Evolutionary conservation across 495 filamentous ascomycete genomes (phyloP), one percentile per base, ranked within the genome.

Genomic region (Aspergillus asperescens): DNA sequence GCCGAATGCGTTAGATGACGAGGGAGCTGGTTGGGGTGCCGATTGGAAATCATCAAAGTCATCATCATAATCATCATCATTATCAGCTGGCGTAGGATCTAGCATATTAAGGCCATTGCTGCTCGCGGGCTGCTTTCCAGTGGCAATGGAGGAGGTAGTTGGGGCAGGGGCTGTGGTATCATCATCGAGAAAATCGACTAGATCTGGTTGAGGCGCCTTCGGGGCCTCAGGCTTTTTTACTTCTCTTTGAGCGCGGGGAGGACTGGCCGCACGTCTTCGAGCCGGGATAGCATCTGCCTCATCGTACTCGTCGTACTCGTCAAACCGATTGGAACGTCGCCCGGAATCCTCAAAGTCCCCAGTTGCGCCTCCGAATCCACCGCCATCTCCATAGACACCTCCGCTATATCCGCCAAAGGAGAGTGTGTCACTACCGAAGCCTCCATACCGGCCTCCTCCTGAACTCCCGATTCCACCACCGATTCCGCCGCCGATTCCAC

Each of bases 1-100:
- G 4, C 69, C 59, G 56, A 79, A 77, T 31, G 69, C 64, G 48
- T 64, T 72, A 44, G 74, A 55, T 15, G 73, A 64, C 38, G 77
- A 61, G 22, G 74, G 58, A 40, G 74, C 57, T 25, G 72, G 60
- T 19, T 89, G 83, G 4, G 87, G 76, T 13, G 94, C 93, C n/a
- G 90, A 91, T 68, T 95, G 89, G 78, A 97, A 97, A 64, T 97
- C 94, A 64, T 97, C 93, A 59, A 97, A 97, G 44, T 97, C 94
- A 59, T 98, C 94, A 59, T 98, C 93, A 58, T 98, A 97, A 43
- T 97, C 94, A 59, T 98, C 94, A 59, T 98, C 93, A 58, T 98
- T 92, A 54, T 94, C 90, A 13, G 60, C 73, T 12, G 62, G 65
- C 4, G 52, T 68, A 12, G 73, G 62, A 50, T 78, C 71, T 25